Evolutionary conservation across 805 yeast species (phyloP).

Genomic region (Yarrowia sp.): DNA sequence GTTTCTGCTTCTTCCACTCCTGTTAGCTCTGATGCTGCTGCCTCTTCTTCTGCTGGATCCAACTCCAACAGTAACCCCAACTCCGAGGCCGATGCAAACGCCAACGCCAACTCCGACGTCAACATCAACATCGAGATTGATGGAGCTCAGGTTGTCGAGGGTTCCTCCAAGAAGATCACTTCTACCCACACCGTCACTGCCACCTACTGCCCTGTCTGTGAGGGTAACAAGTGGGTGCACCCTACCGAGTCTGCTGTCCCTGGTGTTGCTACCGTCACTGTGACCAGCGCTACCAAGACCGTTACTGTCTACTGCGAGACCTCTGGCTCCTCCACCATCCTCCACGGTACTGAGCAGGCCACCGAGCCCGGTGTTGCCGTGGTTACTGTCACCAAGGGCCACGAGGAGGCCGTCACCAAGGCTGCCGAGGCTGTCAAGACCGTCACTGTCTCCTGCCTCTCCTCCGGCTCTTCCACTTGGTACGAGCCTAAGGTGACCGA

Average conservation of each 20-base stretch:
- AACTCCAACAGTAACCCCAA: neutral
- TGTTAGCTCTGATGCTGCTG: neutral
- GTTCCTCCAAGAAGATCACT: neutral
- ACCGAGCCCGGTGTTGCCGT: neutral
- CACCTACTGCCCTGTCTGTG: neutral
- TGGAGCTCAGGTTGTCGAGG: neutral
- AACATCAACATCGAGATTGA: neutral
- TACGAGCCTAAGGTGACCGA: neutral
- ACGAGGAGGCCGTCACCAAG: too few species aligned
- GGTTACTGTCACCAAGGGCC: neutral
- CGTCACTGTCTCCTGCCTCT: neutral
- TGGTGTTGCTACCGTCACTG: neutral
- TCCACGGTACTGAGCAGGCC: neutral
- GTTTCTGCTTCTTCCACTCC: neutral
- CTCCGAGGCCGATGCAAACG: neutral
- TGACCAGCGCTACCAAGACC: constrained; percentile 1
- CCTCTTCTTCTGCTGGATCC: neutral
- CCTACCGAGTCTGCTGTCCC: neutral
- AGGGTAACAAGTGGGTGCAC: neutral
- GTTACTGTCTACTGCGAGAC: neutral
- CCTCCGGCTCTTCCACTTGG: neutral
- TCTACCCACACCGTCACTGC: neutral
- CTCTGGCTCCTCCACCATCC: neutral
- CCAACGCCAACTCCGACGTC: neutral
- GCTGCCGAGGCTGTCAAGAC: neutral